A percentile compares a stretch with the other conserved stretches of the same genome.
Evolutionary conservation across 1,284 basidiomycete genomes (phyloP).

Genomic region (Cryptococcus neoformans): DNA sequence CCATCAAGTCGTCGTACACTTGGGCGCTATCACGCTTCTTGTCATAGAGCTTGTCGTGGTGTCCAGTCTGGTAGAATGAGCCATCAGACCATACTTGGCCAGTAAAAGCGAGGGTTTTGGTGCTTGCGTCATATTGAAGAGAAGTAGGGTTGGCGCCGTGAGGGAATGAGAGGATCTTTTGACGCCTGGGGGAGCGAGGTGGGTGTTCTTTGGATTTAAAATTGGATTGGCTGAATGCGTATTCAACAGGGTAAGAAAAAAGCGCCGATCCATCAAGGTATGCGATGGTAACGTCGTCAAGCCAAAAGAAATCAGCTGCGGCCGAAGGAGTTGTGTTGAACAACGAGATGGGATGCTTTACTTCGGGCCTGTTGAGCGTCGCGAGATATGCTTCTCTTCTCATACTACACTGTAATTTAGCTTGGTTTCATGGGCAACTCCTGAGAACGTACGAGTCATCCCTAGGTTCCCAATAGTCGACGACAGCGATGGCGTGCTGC

Average conservation of each 20-base stretch:
- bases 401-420: slow-evolving; percentile 54
- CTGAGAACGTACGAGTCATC: slow-evolving; percentile 62
- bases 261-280: slow-evolving; percentile 43
- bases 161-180: slow-evolving; percentile 26
- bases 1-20: slow-evolving; percentile 73
- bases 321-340: slow-evolving; percentile 19
- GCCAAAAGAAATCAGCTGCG: slow-evolving; percentile 40
- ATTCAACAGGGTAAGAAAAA: slow-evolving; percentile 19
- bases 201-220: not conserved
- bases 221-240: not conserved
- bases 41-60: slow-evolving; percentile 67
- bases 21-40: slow-evolving; percentile 67
- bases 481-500: slow-evolving; percentile 63
- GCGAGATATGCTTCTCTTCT: slow-evolving; percentile 61
- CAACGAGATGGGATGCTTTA: slow-evolving; percentile 17
- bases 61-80: slow-evolving; percentile 61
- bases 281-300: slow-evolving; percentile 33
- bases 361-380: slow-evolving; percentile 32
- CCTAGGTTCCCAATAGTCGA: slow-evolving; percentile 66
- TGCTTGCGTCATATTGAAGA: slow-evolving; percentile 59
- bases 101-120: slow-evolving; percentile 57
- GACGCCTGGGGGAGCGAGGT: slow-evolving; percentile 6
- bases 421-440: not conserved
- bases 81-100: slow-evolving; percentile 71
- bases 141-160: slow-evolving; percentile 57